A percentile compares a stretch with the other conserved stretches of the same genome.
Conservation (phyloP, 257 asterid species). For the Solanum stenotomum region DNA sequence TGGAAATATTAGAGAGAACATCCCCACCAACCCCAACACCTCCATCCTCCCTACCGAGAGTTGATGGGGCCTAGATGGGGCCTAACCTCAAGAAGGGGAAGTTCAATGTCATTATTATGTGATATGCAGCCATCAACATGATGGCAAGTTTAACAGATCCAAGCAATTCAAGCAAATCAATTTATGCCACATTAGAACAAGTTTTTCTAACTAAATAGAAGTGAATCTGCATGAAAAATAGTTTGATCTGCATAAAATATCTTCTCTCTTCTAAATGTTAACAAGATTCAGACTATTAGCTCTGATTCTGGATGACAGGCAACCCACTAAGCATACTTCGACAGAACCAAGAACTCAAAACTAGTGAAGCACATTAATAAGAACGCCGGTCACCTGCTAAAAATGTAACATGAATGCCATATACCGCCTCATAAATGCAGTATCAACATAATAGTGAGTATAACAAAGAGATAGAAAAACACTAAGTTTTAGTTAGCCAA, state of each 20-base stretch:
- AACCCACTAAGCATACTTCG: background rate
- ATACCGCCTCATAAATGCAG: background rate
- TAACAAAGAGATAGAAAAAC: background rate
- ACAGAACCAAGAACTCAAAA: background rate
- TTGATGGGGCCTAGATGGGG: background rate
- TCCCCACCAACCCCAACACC: background rate
- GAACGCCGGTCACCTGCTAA: background rate
- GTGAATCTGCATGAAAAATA: background rate
- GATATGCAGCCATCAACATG: background rate
- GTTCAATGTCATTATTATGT: background rate
- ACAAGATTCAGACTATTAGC: background rate
- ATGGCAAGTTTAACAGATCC: background rate
- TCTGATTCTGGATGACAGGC: background rate
- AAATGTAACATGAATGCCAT: background rate
- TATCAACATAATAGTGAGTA: background rate
- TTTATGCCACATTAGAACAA: background rate
- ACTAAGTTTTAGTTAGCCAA: background rate
- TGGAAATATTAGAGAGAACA: background rate
- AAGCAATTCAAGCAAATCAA: background rate
- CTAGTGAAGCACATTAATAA: background rate
- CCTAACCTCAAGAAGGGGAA: background rate
- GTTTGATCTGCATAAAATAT: background rate
- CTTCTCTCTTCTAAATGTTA: background rate
- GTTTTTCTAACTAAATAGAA: background rate
- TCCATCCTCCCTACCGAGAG: background rate